Conservation (phyloP, 2,329 filamentous ascomycete genomes). For the Phyllosticta paracitricarpa region DNA sequence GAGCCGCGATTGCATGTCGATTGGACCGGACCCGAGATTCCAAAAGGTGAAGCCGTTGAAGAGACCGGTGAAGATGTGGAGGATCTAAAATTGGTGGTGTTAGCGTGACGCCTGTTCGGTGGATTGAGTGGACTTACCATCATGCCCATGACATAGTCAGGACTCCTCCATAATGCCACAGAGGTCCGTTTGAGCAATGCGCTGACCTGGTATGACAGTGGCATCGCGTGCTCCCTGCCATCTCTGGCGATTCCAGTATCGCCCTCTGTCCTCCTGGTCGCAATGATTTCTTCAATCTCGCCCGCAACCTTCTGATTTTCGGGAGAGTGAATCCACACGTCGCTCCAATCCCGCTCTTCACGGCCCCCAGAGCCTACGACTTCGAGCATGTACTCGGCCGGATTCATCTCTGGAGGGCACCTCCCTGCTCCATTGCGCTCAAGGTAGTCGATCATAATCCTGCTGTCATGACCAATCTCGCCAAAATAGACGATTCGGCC, state of each 20-base stretch:
- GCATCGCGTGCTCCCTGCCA: conserved; percentile 36
- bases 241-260: conserved; percentile 29
- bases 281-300: conserved; percentile 33
- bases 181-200: conserved; percentile 41
- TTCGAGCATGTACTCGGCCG: conserved; percentile 44
- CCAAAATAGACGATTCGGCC: conserved; percentile 60
- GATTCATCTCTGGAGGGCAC: conserved; percentile 43
- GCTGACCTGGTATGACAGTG: conserved; percentile 31
- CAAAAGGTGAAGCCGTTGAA: conserved; percentile 43
- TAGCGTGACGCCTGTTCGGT: background rate
- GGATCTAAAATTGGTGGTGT: conserved; percentile 17
- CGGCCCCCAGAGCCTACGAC: conserved; percentile 35
- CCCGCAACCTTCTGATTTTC: conserved; percentile 28
- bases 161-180: conserved; percentile 54
- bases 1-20: conserved; percentile 47
- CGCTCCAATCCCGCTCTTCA: conserved; percentile 36
- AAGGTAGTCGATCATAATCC: conserved; percentile 40
- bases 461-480: conserved; percentile 37
- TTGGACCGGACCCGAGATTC: conserved; percentile 32
- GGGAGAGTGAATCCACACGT: conserved; percentile 33
- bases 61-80: conserved; percentile 42
- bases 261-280: conserved; percentile 22
- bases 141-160: conserved; percentile 57
- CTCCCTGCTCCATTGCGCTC: conserved; percentile 42
- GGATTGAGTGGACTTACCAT: conserved; percentile 19